phyloP scores from a whole-genome alignment of 345 rosid genomes.

The Anastatica hierochuntica region DNA sequence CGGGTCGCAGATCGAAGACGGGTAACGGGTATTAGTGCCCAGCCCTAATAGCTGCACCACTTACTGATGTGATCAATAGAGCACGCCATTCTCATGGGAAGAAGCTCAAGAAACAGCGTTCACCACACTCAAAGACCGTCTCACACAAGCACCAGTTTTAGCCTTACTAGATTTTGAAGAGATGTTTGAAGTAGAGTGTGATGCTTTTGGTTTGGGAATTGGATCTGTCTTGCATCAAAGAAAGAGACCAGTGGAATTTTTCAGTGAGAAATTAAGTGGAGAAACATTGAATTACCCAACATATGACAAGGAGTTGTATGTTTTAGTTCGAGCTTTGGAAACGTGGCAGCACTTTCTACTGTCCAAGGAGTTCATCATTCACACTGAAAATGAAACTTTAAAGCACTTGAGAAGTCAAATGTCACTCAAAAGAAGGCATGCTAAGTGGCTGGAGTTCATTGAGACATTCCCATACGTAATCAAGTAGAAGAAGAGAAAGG shows the following conservation, averaged over 20 bases:
- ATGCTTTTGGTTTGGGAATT: not conserved
- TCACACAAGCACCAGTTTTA: not conserved
- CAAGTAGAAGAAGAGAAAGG: not conserved
- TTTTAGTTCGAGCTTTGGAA: not conserved
- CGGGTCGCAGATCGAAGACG: too few relatives aligned
- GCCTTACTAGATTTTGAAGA: not conserved
- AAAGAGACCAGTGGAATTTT: not conserved
- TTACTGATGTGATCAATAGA: not conserved
- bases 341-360: not conserved
- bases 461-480: not conserved
- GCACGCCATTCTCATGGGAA: not conserved
- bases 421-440: not conserved
- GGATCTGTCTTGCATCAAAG: not conserved
- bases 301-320: not conserved
- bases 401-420: not conserved
- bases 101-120: not conserved
- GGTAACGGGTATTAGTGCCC: too few relatives aligned
- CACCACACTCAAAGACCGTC: not conserved
- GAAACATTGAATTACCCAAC: not conserved
- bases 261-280: not conserved
- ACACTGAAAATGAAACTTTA: not conserved
- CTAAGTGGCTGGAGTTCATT: not conserved
- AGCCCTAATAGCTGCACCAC: too few relatives aligned
- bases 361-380: not conserved
- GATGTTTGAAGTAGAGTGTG: not conserved